Percentiles rank a stretch among this genome's conserved stretches.
phyloP scores from a whole-genome alignment of 768 basidiomycete species.

The Lactarius vividus region DNA sequence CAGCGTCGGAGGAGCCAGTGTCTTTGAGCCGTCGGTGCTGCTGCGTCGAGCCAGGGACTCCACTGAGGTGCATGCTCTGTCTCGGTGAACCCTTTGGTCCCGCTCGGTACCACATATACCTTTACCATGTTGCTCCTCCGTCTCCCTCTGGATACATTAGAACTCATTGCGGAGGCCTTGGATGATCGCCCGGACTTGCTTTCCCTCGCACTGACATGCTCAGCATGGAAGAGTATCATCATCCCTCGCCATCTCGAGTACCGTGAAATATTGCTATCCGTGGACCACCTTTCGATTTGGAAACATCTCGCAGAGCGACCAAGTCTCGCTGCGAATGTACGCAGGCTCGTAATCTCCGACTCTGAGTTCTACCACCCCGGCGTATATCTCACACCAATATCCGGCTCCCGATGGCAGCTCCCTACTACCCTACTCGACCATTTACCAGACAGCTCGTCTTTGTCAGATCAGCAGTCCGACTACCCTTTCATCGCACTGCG shows the following conservation, averaged over 20 bases:
- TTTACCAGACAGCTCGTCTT: neutral
- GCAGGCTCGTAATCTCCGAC: slow-evolving; percentile 18
- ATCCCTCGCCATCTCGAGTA: slow-evolving; percentile 25
- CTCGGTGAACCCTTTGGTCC: neutral
- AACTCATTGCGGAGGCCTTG: slow-evolving; percentile 14
- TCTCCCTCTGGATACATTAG: slow-evolving; percentile 17
- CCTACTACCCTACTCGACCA: slow-evolving; percentile 8
- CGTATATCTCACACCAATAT: neutral
- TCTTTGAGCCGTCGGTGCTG: neutral
- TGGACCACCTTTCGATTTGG: slow-evolving; percentile 18
- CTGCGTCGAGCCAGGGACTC: neutral
- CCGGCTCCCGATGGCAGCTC: slow-evolving; percentile 11
- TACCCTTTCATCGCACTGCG: slow-evolving; percentile 16
- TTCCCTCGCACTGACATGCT: slow-evolving; percentile 19
- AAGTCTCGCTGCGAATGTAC: slow-evolving; percentile 22
- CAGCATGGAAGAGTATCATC: slow-evolving; percentile 21
- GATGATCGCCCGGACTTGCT: slow-evolving; percentile 19
- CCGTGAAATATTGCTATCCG: slow-evolving; percentile 18
- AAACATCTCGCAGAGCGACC: slow-evolving; percentile 23
- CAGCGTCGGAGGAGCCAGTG: no score
- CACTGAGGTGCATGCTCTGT: neutral
- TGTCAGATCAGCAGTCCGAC: neutral
- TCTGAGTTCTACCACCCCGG: slow-evolving; percentile 5
- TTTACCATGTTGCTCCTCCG: slow-evolving; percentile 6
- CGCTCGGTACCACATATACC: neutral